These are phyloP conservation scores for Allium sativum DNA, from an alignment of 106 monocot species.

Conservation along the genomic window DNA sequence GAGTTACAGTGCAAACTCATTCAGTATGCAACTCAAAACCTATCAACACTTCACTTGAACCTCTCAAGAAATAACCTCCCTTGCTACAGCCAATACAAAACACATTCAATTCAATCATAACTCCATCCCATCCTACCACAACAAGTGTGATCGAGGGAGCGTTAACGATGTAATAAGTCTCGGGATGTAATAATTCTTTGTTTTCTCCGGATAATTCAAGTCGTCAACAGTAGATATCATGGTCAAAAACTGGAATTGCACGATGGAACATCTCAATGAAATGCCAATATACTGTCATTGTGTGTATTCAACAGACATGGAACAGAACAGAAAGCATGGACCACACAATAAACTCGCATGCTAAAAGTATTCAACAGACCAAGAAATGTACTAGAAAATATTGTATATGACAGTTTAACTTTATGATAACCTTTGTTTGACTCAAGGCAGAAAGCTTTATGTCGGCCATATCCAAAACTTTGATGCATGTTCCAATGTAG, in stretches of 20 bases:
- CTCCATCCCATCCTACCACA: no score
- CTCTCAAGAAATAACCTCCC: no score
- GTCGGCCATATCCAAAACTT: constrained; percentile 88
- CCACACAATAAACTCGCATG: background rate
- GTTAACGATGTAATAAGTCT: constrained; percentile 89
- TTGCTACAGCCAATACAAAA: no score
- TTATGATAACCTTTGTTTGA: constrained; percentile 62
- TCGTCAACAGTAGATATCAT: constrained; percentile 89
- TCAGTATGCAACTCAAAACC: no score
- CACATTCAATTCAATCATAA: no score
- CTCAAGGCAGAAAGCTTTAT: constrained; percentile 75
- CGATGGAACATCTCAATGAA: background rate
- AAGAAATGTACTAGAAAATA: background rate
- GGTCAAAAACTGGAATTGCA: constrained; percentile 55
- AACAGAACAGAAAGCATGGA: background rate
- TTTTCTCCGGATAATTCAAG: constrained; percentile 95
- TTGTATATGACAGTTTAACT: no score
- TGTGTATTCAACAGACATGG: background rate
- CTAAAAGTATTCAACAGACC: background rate
- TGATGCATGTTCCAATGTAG: constrained; percentile 58
- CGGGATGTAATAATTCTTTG: constrained; percentile 84
- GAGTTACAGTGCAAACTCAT: no score
- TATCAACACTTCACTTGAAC: no score
- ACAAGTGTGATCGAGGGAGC: no score
- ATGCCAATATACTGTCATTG: background rate